These are phyloP conservation scores for Emericellopsis atlantica DNA, from an alignment of 2,329 filamentous ascomycete species.

Conservation along the genomic window DNA sequence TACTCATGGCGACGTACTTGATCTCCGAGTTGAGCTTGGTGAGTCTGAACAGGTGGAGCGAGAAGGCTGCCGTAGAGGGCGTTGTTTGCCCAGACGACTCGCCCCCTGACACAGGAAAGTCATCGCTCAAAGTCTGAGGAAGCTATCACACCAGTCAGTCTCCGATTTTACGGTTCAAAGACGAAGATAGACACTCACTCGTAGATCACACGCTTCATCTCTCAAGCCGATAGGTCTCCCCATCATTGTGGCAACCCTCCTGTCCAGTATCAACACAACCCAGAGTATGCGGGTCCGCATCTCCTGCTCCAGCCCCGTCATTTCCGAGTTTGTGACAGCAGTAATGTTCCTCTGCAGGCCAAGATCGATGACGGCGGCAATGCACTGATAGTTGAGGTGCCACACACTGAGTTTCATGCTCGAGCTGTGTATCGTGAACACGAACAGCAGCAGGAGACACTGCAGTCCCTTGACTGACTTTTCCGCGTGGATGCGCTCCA, in stretches of 20 bases:
- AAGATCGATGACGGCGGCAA: slow-evolving; percentile 35
- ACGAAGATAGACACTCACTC: slow-evolving; percentile 18
- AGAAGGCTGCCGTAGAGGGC: slow-evolving; percentile 18
- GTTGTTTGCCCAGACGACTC: background rate
- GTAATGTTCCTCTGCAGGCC: slow-evolving; percentile 37
- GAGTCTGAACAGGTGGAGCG: slow-evolving; percentile 34
- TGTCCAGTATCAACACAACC: slow-evolving; percentile 37
- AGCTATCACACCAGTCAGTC: no score
- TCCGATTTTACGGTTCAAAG: background rate
- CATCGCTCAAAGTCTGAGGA: no score
- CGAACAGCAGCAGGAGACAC: slow-evolving; percentile 29
- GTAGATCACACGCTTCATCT: slow-evolving; percentile 40
- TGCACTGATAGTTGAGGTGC: slow-evolving; percentile 42
- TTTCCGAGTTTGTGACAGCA: slow-evolving; percentile 15
- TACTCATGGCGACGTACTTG: slow-evolving; percentile 42
- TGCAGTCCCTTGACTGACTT: slow-evolving; percentile 35
- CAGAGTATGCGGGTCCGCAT: slow-evolving; percentile 43
- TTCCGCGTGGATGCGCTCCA: slow-evolving; percentile 32
- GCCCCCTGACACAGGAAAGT: no score
- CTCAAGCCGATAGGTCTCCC: slow-evolving; percentile 40
- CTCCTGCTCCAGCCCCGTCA: slow-evolving; percentile 36
- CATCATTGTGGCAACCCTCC: slow-evolving; percentile 41
- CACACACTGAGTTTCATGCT: slow-evolving; percentile 35
- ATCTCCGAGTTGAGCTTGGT: slow-evolving; percentile 40
- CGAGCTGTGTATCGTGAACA: slow-evolving; percentile 38